phyloP scores from a whole-genome alignment of 176 grass and related monocot genomes.

The Melocanna baccifera region DNA sequence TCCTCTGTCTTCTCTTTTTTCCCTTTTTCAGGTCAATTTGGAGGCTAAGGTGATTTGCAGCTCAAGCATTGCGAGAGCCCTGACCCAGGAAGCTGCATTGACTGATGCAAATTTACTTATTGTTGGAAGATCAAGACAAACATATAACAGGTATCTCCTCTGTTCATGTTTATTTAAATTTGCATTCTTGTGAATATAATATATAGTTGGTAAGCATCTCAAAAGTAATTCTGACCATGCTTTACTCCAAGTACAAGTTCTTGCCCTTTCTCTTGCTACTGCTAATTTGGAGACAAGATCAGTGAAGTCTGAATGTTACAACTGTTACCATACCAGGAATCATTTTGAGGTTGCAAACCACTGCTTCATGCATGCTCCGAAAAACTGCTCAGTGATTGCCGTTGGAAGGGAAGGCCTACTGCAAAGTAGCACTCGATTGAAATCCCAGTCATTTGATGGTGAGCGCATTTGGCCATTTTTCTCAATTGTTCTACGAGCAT shows the following conservation, averaged over 20 bases:
- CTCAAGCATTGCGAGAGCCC: slow-evolving; percentile 70
- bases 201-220: not conserved
- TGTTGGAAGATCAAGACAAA: slow-evolving; percentile 71
- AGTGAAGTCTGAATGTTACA: not conserved
- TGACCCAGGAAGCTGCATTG: slow-evolving; percentile 61
- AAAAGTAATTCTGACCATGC: not conserved
- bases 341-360: slow-evolving; percentile 69
- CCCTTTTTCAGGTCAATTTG: slow-evolving; percentile 63
- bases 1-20: not conserved
- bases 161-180: not conserved
- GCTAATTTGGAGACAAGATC: not conserved
- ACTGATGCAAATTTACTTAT: slow-evolving; percentile 65
- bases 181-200: not conserved
- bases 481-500: not conserved
- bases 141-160: slow-evolving; percentile 42
- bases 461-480: slow-evolving; percentile 10
- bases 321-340: slow-evolving; percentile 38
- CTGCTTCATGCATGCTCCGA: slow-evolving; percentile 72
- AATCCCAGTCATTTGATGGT: slow-evolving; percentile 56
- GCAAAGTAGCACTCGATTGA: slow-evolving; percentile 26
- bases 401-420: slow-evolving; percentile 44
- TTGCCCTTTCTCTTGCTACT: not conserved
- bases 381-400: slow-evolving; percentile 69
- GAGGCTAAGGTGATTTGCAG: slow-evolving; percentile 81
- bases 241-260: not conserved